Conservation (phyloP, 2,329 filamentous ascomycete species). For the Alternaria panax region DNA sequence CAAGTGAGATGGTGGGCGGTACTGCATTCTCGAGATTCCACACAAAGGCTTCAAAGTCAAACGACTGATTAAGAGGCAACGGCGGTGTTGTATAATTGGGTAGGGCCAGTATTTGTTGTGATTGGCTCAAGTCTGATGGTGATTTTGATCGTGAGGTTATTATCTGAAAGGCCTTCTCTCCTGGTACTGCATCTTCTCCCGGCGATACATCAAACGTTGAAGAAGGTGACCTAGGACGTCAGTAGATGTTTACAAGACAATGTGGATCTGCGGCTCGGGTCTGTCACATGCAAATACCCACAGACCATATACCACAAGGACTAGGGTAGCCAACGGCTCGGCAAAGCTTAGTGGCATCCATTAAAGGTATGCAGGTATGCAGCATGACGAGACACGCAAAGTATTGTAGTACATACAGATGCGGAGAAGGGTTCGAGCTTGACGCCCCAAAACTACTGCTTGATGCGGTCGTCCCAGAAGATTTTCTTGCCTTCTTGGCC, state of each 20-base stretch:
- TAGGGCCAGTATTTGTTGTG: conserved; percentile 32
- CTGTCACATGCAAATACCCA: conserved; percentile 1
- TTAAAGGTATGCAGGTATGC: background rate
- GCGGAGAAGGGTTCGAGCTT: conserved; percentile 40
- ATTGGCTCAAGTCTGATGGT: conserved; percentile 16
- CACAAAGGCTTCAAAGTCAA: conserved; percentile 39
- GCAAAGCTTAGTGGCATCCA: background rate
- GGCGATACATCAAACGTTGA: conserved; percentile 27
- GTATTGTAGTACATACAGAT: conserved; percentile 36
- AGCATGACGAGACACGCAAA: background rate
- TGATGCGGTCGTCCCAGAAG: conserved; percentile 28
- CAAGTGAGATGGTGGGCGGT: conserved; percentile 36
- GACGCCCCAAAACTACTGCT: conserved; percentile 24
- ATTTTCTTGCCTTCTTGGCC: conserved; percentile 66
- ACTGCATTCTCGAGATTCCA: conserved; percentile 41
- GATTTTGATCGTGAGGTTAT: conserved; percentile 22
- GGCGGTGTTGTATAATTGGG: conserved; percentile 26
- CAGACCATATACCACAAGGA: background rate
- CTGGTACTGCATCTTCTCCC: conserved; percentile 12
- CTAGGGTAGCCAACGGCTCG: background rate
- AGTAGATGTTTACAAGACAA: conserved; percentile 15
- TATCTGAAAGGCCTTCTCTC: conserved; percentile 10
- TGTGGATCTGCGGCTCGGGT: background rate
- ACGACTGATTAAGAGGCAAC: conserved; percentile 18
- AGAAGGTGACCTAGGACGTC: conserved; percentile 29